Evolutionary conservation across 345 rosid genomes (phyloP).

Genomic region (Eucalyptus dawsonii): DNA sequence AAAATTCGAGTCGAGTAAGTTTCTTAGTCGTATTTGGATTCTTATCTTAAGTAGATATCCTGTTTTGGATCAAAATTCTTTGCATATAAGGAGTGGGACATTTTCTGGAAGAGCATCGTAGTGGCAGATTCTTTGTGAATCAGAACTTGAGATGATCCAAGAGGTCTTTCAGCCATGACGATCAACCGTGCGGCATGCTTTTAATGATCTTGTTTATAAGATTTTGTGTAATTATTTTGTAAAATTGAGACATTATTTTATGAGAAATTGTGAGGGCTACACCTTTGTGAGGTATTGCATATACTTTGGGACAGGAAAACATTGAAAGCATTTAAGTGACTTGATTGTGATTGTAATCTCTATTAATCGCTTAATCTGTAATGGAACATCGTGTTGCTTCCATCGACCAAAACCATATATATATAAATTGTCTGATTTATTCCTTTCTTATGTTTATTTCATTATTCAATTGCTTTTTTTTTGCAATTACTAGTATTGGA

Average conservation of each 20-base stretch:
- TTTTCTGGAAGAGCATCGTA: not conserved
- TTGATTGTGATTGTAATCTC: too few species aligned
- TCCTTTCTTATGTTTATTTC: not conserved
- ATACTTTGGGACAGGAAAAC: not conserved
- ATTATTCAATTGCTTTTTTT: accelerated
- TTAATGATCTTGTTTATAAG: not conserved
- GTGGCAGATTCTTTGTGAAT: not conserved
- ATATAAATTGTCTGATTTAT: too few species aligned
- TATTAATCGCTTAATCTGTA: not conserved
- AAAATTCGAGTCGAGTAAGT: not conserved
- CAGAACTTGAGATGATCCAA: not conserved
- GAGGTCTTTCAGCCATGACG: not conserved
- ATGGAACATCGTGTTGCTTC: not conserved
- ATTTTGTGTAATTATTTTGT: not conserved
- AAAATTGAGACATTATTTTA: not conserved
- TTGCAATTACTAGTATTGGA: not conserved
- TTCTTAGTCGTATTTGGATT: not conserved
- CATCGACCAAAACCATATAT: not conserved
- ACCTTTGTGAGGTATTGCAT: not conserved
- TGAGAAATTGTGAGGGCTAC: not conserved
- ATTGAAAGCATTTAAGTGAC: too few species aligned
- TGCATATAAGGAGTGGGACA: not conserved
- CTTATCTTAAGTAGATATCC: not conserved
- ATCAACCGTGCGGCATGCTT: not conserved
- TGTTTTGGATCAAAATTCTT: not conserved